Conservation (phyloP, 2,329 filamentous ascomycete species). For the Calcarisporium arbuscula region DNA sequence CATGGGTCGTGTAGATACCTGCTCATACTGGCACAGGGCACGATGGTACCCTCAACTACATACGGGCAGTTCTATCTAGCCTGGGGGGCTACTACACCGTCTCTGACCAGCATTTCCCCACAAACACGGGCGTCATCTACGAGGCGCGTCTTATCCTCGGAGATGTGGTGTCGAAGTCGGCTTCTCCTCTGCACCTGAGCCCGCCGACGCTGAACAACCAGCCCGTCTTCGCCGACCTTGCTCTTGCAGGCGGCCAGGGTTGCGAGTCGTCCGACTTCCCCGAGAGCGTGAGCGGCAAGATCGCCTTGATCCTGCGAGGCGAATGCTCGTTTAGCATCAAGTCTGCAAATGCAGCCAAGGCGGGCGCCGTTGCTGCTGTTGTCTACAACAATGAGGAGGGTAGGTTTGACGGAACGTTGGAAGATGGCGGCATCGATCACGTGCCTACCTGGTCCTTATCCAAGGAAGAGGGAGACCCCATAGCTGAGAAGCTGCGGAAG, state of each 20-base stretch:
- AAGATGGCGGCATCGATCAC: conserved; percentile 50
- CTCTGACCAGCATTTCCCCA: conserved; percentile 58
- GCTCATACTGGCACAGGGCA: conserved; percentile 41
- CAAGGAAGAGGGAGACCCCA: conserved; percentile 48
- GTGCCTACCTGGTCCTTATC: conserved; percentile 64
- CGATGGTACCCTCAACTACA: conserved; percentile 56
- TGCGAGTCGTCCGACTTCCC: conserved; percentile 61
- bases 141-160: conserved; percentile 54
- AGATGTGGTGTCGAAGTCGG: conserved; percentile 40
- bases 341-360: conserved; percentile 58
- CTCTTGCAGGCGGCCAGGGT: conserved; percentile 56
- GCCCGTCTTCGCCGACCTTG: conserved; percentile 52
- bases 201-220: conserved; percentile 56
- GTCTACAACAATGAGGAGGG: conserved; percentile 69
- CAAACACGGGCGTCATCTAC: conserved; percentile 53
- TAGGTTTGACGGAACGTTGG: conserved; percentile 61
- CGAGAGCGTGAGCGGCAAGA: conserved; percentile 48
- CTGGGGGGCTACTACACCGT: conserved; percentile 56
- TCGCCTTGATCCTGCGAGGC: conserved; percentile 67
- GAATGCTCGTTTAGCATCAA: conserved; percentile 67
- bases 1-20: neutral
- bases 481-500: conserved; percentile 46
- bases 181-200: conserved; percentile 56
- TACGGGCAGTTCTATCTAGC: conserved; percentile 46
- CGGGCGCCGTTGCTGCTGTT: conserved; percentile 64